Evolutionary conservation across 192 early-diverging fungal species (phyloP).

Genomic region (Jimgerdemannia flammicorona): DNA sequence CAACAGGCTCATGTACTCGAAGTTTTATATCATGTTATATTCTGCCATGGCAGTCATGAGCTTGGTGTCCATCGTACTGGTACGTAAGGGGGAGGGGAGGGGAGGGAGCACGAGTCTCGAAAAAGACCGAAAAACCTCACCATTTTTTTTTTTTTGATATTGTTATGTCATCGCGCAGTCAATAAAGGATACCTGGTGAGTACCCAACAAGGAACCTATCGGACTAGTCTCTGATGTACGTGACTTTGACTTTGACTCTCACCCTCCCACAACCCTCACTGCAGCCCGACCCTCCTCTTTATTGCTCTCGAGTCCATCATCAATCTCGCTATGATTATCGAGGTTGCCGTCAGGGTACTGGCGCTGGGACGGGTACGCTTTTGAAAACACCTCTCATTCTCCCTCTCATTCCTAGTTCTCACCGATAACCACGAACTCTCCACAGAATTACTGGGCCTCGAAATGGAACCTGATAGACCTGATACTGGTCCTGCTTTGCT

Average conservation of each 20-base stretch:
- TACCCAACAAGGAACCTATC: not conserved
- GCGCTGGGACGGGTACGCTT: slow-evolving; percentile 56
- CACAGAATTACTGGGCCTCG: slow-evolving; percentile 54
- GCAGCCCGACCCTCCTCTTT: slow-evolving; percentile 39
- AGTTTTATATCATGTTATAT: slow-evolving; percentile 54
- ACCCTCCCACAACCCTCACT: not conserved
- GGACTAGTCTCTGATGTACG: slow-evolving; percentile 34
- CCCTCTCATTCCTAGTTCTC: not conserved
- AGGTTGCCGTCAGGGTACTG: slow-evolving; percentile 60
- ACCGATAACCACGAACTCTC: not conserved
- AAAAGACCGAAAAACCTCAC: too few species aligned
- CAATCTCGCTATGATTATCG: slow-evolving; percentile 72
- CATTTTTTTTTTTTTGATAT: not conserved
- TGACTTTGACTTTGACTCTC: not conserved
- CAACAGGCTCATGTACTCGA: slow-evolving; percentile 56
- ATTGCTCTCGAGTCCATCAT: slow-evolving; percentile 67
- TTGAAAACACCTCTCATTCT: not conserved
- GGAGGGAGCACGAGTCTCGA: not conserved
- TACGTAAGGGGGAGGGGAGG: slow-evolving; percentile 5
- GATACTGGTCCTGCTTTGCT: slow-evolving; percentile 63
- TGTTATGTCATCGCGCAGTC: slow-evolving; percentile 13
- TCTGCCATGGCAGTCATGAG: slow-evolving; percentile 44
- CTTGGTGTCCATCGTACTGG: slow-evolving; percentile 48
- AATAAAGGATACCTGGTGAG: slow-evolving; percentile 40
- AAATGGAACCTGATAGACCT: slow-evolving; percentile 74